Conservation (phyloP, 345 rosid genomes). For the Atalantia buxifolia region DNA sequence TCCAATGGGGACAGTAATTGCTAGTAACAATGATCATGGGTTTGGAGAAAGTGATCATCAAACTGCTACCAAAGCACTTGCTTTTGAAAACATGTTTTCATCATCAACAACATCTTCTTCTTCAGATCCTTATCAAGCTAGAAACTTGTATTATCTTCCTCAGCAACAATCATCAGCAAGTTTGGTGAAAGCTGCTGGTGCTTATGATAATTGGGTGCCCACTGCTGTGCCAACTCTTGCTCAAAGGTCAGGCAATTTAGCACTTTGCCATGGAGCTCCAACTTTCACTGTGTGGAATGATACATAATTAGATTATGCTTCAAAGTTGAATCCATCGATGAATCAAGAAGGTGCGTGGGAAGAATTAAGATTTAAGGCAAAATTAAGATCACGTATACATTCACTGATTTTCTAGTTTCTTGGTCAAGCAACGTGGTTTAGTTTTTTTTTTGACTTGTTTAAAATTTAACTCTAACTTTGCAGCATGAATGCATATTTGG, state of each 20-base stretch:
- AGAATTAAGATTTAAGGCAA: background rate
- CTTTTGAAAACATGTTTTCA: constrained; percentile 25
- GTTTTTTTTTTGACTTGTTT: background rate
- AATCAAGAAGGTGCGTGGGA: background rate
- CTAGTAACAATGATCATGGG: constrained; percentile 21
- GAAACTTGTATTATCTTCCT: constrained; percentile 41
- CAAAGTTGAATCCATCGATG: background rate
- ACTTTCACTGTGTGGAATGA: constrained; percentile 63
- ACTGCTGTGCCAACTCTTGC: constrained; percentile 37
- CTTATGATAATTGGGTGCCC: constrained; percentile 42
- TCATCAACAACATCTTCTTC: constrained; percentile 32
- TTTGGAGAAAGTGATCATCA: constrained; percentile 23
- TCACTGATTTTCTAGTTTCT: constrained; percentile 18
- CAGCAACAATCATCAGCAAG: constrained; percentile 26
- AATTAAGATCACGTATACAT: constrained; percentile 12
- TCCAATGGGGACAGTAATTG: constrained; percentile 35
- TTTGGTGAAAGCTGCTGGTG: constrained; percentile 22
- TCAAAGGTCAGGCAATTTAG: constrained; percentile 38
- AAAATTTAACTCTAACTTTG: constrained; percentile 15
- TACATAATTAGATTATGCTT: constrained; percentile 16
- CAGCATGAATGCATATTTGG: constrained; percentile 5
- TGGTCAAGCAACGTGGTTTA: background rate
- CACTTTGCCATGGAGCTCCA: constrained; percentile 47
- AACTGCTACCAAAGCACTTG: constrained; percentile 13
- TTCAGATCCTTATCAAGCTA: constrained; percentile 36